These are phyloP conservation scores for Thermothelomyces thermophilus DNA, from an alignment of 2,329 filamentous ascomycete genomes.

Conservation along the genomic window DNA sequence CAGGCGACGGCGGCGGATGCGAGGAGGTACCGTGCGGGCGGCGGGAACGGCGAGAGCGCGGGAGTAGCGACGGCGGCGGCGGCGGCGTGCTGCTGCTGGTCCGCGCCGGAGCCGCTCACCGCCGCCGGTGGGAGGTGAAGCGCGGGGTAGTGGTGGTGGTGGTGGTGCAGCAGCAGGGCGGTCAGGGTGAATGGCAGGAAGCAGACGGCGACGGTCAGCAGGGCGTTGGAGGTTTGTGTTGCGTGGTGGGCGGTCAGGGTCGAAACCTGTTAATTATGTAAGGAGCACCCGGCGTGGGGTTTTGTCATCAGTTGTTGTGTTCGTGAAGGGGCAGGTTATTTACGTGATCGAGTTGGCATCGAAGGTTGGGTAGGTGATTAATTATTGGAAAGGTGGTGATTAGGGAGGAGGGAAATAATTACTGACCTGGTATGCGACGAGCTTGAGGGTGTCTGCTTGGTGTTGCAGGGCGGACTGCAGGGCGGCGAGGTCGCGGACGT, in stretches of 20 bases:
- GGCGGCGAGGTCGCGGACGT: not conserved
- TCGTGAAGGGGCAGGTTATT: not conserved
- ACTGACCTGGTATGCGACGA: not conserved
- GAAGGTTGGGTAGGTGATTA: too few relatives aligned
- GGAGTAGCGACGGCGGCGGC: too few relatives aligned
- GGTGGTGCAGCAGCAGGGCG: constrained; percentile 1
- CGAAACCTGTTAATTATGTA: too few relatives aligned
- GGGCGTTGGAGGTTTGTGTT: not conserved
- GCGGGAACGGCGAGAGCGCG: too few relatives aligned
- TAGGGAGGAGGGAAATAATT: too few relatives aligned
- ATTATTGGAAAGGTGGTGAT: too few relatives aligned
- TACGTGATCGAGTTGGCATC: too few relatives aligned
- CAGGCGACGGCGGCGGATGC: not conserved
- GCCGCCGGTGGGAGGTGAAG: too few relatives aligned
- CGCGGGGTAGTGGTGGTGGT: not conserved
- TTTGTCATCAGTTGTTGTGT: not conserved
- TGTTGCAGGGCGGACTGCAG: not conserved
- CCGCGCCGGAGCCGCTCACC: too few relatives aligned
- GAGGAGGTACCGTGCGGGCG: not conserved
- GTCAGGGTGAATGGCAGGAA: constrained; percentile 12
- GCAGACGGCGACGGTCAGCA: constrained; percentile 1
- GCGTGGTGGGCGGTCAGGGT: constrained; percentile 5
- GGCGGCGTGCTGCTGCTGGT: not conserved
- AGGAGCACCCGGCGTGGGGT: too few relatives aligned
- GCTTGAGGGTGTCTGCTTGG: not conserved